Conservation (phyloP, 768 basidiomycete genomes). For the Suillus decipiens region DNA sequence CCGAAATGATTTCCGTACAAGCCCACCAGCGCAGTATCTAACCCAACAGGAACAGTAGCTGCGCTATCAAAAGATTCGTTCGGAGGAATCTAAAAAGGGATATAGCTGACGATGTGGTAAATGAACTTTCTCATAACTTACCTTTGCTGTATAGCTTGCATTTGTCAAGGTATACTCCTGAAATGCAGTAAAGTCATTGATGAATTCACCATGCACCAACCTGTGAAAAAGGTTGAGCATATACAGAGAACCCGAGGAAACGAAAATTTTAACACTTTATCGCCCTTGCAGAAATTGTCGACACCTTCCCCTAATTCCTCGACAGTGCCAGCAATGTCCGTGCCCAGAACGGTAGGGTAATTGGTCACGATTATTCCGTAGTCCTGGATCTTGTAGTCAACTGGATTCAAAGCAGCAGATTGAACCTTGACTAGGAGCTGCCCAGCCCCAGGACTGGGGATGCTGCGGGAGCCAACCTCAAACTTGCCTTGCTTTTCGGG, state of each 20-base stretch:
- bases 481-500: conserved; percentile 31
- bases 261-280: conserved; percentile 37
- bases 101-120: not conserved
- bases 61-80: conserved; percentile 46
- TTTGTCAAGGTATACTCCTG: conserved; percentile 43
- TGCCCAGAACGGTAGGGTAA: conserved; percentile 39
- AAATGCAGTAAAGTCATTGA: conserved; percentile 31
- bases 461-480: conserved; percentile 25
- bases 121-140: conserved; percentile 12
- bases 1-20: conserved; percentile 45
- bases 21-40: conserved; percentile 48
- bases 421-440: conserved; percentile 45
- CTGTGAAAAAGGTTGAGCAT: conserved; percentile 25
- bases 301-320: conserved; percentile 42
- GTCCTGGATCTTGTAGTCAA: conserved; percentile 42
- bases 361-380: conserved; percentile 32
- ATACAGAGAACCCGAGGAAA: conserved; percentile 11
- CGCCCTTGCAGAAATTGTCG: conserved; percentile 35
- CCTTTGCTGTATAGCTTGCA: conserved; percentile 40
- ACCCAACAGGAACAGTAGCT: conserved; percentile 46
- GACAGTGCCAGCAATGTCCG: conserved; percentile 42
- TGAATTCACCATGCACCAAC: conserved; percentile 33
- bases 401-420: conserved; percentile 46
- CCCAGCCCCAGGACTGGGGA: conserved; percentile 37
- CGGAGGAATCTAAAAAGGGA: conserved; percentile 40